Percentiles rank a stretch among this genome's conserved stretches.
phyloP scores from a whole-genome alignment of 129 eudicot species.

The Escallonia herrerae region DNA sequence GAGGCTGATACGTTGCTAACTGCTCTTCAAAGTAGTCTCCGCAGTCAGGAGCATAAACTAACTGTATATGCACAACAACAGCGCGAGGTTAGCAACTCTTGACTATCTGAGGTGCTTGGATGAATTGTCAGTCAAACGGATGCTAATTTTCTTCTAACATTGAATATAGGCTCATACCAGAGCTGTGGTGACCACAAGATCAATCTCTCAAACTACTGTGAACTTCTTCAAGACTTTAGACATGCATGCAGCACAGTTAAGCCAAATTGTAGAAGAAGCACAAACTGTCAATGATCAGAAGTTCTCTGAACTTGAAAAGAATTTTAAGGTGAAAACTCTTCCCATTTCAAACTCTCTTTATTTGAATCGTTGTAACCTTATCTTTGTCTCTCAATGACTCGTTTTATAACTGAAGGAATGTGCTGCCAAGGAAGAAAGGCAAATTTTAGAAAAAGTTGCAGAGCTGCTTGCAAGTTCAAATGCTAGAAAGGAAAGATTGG shows the following conservation, averaged over 20 bases:
- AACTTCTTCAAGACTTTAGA: slow-evolving; percentile 77
- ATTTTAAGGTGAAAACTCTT: slow-evolving; percentile 57
- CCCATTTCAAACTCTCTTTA: background rate
- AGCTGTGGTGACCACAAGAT: slow-evolving; percentile 67
- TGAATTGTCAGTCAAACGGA: too few species aligned
- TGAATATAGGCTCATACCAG: slow-evolving; percentile 74
- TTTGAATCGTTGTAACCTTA: background rate
- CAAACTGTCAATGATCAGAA: slow-evolving; percentile 72
- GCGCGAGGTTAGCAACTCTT: slow-evolving; percentile 48
- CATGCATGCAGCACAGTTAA: slow-evolving; percentile 66
- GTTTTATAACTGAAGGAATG: slow-evolving; percentile 40
- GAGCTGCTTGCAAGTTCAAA: slow-evolving; percentile 91
- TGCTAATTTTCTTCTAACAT: background rate
- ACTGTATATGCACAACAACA: slow-evolving; percentile 75
- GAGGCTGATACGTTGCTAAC: slow-evolving; percentile 78
- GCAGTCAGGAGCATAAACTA: slow-evolving; percentile 69
- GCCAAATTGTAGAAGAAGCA: slow-evolving; percentile 73
- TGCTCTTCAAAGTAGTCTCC: slow-evolving; percentile 76
- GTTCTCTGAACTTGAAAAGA: slow-evolving; percentile 70
- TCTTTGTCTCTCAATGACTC: slow-evolving; percentile 5
- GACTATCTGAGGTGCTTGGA: too few species aligned
- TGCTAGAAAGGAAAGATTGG: slow-evolving; percentile 83
- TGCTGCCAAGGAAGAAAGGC: slow-evolving; percentile 77
- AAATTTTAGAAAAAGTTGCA: slow-evolving; percentile 80
- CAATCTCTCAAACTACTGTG: slow-evolving; percentile 65